Percentiles rank a stretch among this genome's conserved stretches.
Evolutionary conservation across 441 rosid species (phyloP).

Genomic region (Corymbia citriodora): DNA sequence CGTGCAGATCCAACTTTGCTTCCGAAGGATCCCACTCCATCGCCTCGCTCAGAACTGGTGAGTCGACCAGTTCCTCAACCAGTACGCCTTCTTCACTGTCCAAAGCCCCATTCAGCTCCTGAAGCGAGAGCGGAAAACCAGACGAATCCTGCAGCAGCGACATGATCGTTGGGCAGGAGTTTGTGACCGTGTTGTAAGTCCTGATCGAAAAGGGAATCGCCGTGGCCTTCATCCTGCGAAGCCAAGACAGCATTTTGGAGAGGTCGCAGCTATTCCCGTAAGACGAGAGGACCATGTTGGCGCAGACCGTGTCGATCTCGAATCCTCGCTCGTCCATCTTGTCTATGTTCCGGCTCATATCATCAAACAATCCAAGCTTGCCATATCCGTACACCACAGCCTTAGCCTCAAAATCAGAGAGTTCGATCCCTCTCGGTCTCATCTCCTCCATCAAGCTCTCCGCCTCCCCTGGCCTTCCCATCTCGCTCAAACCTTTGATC

Average conservation of each 20-base stretch:
- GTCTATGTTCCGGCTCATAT: constrained; percentile 45
- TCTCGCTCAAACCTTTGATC: constrained; percentile 58
- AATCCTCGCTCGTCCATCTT: constrained; percentile 46
- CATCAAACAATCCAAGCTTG: constrained; percentile 53
- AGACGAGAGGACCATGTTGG: constrained; percentile 78
- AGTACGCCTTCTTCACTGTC: constrained; percentile 37
- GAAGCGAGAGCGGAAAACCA: constrained; percentile 32
- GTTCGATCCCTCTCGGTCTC: constrained; percentile 36
- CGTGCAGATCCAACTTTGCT: constrained; percentile 77
- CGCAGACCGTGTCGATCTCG: constrained; percentile 50
- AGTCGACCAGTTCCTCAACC: constrained; percentile 42
- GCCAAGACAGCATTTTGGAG: constrained; percentile 54
- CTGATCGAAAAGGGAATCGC: constrained; percentile 49
- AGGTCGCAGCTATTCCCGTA: constrained; percentile 60
- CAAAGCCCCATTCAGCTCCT: constrained; percentile 34
- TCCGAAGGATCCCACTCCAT: constrained; percentile 49
- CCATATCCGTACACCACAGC: constrained; percentile 58
- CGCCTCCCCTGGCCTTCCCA: constrained; percentile 65
- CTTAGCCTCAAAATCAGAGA: constrained; percentile 46
- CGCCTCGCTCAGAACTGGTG: constrained; percentile 44
- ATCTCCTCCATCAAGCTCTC: constrained; percentile 44
- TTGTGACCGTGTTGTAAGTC: constrained; percentile 72
- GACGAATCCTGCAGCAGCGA: constrained; percentile 26
- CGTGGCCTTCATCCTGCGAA: constrained; percentile 41
- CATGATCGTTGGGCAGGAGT: constrained; percentile 49